Evolutionary conservation across 345 rosid species (phyloP), one percentile per base, ranked within the genome.

Genomic region (Garcia nutans): DNA sequence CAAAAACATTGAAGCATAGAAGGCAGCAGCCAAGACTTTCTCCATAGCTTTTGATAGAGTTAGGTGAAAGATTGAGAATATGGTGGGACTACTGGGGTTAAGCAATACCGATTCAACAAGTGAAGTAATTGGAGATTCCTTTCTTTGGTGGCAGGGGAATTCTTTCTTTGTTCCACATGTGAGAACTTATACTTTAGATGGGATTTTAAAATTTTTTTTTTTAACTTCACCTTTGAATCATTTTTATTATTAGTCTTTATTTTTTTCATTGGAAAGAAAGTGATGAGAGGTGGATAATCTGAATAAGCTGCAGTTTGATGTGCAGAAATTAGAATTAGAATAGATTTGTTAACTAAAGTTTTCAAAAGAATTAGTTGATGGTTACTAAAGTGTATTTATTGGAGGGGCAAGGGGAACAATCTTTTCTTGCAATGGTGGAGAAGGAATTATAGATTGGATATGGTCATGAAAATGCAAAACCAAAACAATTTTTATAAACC

Each of bases 101-200:
- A 24, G 41, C 42, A 67, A 84, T 77, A 76, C 55, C 4, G 37
- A 33, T 78, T 78, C 71, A 75, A 78, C 78, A 77, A 63, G 65
- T 37, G 73, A 74, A 74, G 9, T 62, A 33, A 33, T 33, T 17
- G 8, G 75, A 78, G 89, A 88, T 92, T 77, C 97, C 76, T 92
- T 92, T 69, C 94, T 89, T 91, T 85, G 81, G 41, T 65, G 64
- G 71, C 67, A 57, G 86, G 84, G 80, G 55, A 77, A 19, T 45
- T 54, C 6, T 64, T 10, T 69, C 6, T 64, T 10, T 69, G 42
- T 57, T 24, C 72, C 17, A 17, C 42, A 16, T 45, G 66, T 76
- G 57, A 56, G 31, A 9, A 17, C 20, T n/a, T 42, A 1, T 13
- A 11, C 12, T 1, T 78, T 77, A 71, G 77, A 57, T 55, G 17